Percentiles rank a stretch among this genome's conserved stretches.
Evolutionary conservation across 2,329 filamentous ascomycete species (phyloP).

Genomic region (Arthrobotrys entomopaga): DNA sequence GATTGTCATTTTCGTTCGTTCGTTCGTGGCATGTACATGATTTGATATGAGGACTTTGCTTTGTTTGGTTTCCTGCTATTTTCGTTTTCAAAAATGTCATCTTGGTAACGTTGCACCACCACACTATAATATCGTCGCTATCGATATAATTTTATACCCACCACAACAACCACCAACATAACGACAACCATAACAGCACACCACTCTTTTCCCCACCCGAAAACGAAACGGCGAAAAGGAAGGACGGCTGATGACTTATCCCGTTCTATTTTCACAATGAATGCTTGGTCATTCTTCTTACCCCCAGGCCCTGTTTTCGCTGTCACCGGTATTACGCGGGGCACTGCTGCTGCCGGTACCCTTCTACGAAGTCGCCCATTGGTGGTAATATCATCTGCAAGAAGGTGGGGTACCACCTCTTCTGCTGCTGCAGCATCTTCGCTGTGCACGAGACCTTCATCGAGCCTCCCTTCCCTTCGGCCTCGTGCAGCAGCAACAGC

Average conservation of each 20-base stretch:
- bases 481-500: background rate
- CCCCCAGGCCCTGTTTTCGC: slow-evolving; percentile 17
- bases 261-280: slow-evolving; percentile 42
- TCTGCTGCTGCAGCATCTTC: slow-evolving; percentile 15
- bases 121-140: background rate
- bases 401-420: slow-evolving; percentile 22
- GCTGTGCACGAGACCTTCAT: slow-evolving; percentile 43
- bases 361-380: slow-evolving; percentile 37
- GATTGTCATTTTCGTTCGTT: too few species aligned
- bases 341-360: slow-evolving; percentile 38
- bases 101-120: too few species aligned
- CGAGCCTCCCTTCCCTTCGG: background rate
- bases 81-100: too few species aligned
- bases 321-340: slow-evolving; percentile 41
- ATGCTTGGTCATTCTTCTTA: slow-evolving; percentile 50
- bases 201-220: slow-evolving; percentile 9
- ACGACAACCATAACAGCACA: background rate
- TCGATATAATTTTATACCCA: slow-evolving; percentile 3
- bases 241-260: slow-evolving; percentile 46
- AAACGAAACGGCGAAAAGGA: background rate
- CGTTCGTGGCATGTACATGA: too few species aligned
- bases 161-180: too few species aligned
- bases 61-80: too few species aligned
- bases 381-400: background rate
- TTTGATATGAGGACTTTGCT: too few species aligned